A percentile compares a stretch with the other conserved stretches of the same genome.
phyloP scores from a whole-genome alignment of 2,329 filamentous ascomycete species.

The Alternaria gaisen region DNA sequence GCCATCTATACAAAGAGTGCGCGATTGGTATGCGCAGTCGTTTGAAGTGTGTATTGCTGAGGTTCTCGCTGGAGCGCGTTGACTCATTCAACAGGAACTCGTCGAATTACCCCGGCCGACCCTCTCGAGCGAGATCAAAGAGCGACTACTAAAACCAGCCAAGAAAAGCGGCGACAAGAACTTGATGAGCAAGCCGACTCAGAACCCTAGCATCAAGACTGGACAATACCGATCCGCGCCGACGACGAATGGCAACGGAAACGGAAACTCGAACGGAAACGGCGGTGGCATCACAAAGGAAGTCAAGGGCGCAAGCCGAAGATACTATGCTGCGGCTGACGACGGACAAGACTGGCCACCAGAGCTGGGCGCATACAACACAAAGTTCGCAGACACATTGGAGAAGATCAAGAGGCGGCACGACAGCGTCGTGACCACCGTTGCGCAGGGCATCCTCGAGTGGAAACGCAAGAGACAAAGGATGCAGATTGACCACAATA shows the following conservation, averaged over 20 bases:
- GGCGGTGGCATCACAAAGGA: slow-evolving; percentile 58
- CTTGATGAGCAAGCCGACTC: slow-evolving; percentile 81
- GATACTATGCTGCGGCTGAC: slow-evolving; percentile 93
- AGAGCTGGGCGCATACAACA: slow-evolving; percentile 93
- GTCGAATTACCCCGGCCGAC: slow-evolving; percentile 82
- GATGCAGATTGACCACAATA: slow-evolving; percentile 97
- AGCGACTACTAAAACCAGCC: slow-evolving; percentile 76
- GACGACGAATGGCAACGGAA: slow-evolving; percentile 54
- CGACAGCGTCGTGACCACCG: slow-evolving; percentile 96
- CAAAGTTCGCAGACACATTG: slow-evolving; percentile 84
- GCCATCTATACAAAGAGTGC: slow-evolving; percentile 93
- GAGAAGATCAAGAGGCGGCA: slow-evolving; percentile 96
- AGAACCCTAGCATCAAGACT: slow-evolving; percentile 86
- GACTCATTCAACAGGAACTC: slow-evolving; percentile 75
- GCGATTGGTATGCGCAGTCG: slow-evolving; percentile 99
- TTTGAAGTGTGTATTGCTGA: slow-evolving; percentile 77
- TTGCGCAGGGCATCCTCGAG: slow-evolving; percentile 96
- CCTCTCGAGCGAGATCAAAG: slow-evolving; percentile 77
- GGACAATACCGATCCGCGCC: slow-evolving; percentile 77
- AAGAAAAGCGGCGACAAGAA: slow-evolving; percentile 69
- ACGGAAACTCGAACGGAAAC: slow-evolving; percentile 54
- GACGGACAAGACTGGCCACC: slow-evolving; percentile 91
- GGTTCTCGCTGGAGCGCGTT: slow-evolving; percentile 19
- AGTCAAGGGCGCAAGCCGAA: slow-evolving; percentile 62
- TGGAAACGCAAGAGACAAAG: slow-evolving; percentile 96